These are phyloP conservation scores for Saccharomycopsis babjevae DNA, from an alignment of 805 yeast genomes.

Conservation along the genomic window DNA sequence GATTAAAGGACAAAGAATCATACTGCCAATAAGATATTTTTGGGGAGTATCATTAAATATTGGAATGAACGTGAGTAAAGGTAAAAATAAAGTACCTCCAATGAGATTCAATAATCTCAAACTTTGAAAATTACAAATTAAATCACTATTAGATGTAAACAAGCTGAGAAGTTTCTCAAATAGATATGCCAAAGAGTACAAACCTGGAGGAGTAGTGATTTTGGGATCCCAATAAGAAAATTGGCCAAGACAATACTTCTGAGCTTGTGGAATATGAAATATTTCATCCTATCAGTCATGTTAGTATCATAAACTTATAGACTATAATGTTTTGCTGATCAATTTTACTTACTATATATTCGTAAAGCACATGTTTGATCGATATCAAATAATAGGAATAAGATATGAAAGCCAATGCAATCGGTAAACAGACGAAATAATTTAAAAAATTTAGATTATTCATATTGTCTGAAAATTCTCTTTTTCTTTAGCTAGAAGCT, in stretches of 20 bases:
- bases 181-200: slow-evolving; percentile 44
- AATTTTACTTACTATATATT: slow-evolving; percentile 4
- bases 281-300: slow-evolving; percentile 46
- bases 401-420: slow-evolving; percentile 4
- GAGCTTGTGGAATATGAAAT: slow-evolving; percentile 78
- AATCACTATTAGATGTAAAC: slow-evolving; percentile 21
- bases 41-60: slow-evolving; percentile 31
- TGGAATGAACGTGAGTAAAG: slow-evolving; percentile 35
- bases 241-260: slow-evolving; percentile 49
- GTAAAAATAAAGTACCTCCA: slow-evolving; percentile 52
- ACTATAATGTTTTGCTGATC: not conserved
- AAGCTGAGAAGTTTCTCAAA: slow-evolving; percentile 24
- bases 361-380: slow-evolving; percentile 4
- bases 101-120: slow-evolving; percentile 52
- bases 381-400: slow-evolving; percentile 10
- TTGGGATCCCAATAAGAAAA: slow-evolving; percentile 74
- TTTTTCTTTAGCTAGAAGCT: no score
- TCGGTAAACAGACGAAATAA: slow-evolving; percentile 4
- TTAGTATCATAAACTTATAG: not conserved
- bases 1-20: slow-evolving; percentile 58
- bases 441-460: not conserved
- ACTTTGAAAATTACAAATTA: slow-evolving; percentile 28
- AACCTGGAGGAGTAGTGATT: slow-evolving; percentile 95
- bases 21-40: slow-evolving; percentile 33
- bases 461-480: not conserved